Evolutionary conservation across 306 rosid species (phyloP).

Genomic region (Cicer chorassanicum): DNA sequence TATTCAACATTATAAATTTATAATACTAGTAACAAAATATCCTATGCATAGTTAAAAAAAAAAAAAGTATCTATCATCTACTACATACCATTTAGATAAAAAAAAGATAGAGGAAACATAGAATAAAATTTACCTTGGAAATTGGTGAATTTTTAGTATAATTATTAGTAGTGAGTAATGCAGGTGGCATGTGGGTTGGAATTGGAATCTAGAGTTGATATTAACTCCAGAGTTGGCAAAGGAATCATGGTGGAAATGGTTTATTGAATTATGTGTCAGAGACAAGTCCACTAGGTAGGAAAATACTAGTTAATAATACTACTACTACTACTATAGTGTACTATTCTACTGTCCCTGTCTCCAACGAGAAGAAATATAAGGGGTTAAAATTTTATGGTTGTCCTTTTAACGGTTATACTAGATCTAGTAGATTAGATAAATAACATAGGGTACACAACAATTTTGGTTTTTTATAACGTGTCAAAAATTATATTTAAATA

Average conservation of each 20-base stretch:
- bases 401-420: constrained; percentile 60
- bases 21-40: constrained; percentile 34
- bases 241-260: constrained; percentile 60
- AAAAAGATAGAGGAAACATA: constrained; percentile 7
- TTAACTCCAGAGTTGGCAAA: constrained; percentile 40
- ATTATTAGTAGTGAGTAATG: constrained; percentile 25
- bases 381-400: constrained; percentile 38
- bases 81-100: constrained; percentile 15
- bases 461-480: too few relatives aligned
- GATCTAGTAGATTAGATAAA: constrained; percentile 15
- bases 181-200: constrained; percentile 57
- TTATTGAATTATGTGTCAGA: constrained; percentile 36
- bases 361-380: constrained; percentile 44
- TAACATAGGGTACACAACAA: neutral
- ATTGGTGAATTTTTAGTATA: constrained; percentile 46
- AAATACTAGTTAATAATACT: neutral
- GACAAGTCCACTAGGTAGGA: constrained; percentile 28
- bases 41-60: constrained; percentile 46
- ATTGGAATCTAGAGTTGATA: constrained; percentile 47
- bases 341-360: constrained; percentile 15
- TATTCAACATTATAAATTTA: constrained; percentile 46
- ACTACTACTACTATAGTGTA: neutral
- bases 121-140: constrained; percentile 53
- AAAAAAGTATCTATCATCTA: constrained; percentile 5
- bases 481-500: too few relatives aligned